Percentiles rank a stretch among this genome's conserved stretches.
phyloP scores from a whole-genome alignment of 164 flowering plant genomes.

The Malania oleifera region DNA sequence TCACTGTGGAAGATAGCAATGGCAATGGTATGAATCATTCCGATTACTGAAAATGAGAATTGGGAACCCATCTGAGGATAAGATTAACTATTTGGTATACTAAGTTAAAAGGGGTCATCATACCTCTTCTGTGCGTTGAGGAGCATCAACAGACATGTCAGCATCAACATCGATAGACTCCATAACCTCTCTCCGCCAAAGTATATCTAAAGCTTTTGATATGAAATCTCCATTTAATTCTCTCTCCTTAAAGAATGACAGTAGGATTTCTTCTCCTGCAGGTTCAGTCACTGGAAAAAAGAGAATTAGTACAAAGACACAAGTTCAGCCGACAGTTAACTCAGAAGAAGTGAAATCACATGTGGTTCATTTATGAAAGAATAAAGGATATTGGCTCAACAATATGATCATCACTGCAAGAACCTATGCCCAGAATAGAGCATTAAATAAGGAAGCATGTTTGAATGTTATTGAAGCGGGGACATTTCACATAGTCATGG shows the following conservation, averaged over 20 bases:
- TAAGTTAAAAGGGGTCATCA: neutral
- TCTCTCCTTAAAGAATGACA: slow-evolving; percentile 61
- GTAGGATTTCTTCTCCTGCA: slow-evolving; percentile 55
- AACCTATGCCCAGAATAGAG: too few species aligned
- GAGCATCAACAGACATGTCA: slow-evolving; percentile 9
- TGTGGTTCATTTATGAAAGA: too few species aligned
- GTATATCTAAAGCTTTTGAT: slow-evolving; percentile 55
- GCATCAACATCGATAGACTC: slow-evolving; percentile 24
- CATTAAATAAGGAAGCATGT: too few species aligned
- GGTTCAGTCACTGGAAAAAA: slow-evolving; percentile 30
- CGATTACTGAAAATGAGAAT: too few species aligned
- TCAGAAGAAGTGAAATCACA: neutral
- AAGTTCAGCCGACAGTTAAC: neutral
- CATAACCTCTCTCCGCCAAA: slow-evolving; percentile 42
- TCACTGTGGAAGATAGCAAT: too few species aligned
- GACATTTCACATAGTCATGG: too few species aligned
- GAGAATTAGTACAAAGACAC: slow-evolving; percentile 6
- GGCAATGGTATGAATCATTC: too few species aligned
- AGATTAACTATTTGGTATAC: neutral
- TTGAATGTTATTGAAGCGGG: too few species aligned
- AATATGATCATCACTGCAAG: too few species aligned
- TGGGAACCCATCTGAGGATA: too few species aligned
- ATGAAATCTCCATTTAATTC: slow-evolving; percentile 67
- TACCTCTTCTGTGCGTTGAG: slow-evolving; percentile 38
- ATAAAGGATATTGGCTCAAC: too few species aligned